Evolutionary conservation across 495 filamentous ascomycete genomes (phyloP), one percentile per base, ranked within the genome.

Genomic region (Penicilliopsis zonata): DNA sequence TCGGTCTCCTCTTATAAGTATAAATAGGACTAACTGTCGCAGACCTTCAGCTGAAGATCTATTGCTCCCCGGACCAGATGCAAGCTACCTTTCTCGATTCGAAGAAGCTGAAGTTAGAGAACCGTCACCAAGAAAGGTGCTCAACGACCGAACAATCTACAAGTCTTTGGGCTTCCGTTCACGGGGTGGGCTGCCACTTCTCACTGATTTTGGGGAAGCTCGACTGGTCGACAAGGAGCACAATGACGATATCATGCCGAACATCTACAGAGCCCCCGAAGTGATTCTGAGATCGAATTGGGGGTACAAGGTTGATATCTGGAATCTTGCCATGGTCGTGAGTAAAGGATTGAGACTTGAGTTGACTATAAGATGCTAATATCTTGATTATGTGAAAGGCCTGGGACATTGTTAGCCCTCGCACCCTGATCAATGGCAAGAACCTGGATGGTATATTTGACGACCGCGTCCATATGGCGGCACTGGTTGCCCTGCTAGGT

Each of bases 321-420:
- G 61, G 60, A 47, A 30, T 15, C 33, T 57, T 18, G 65, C 52
- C 4, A 53, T 61, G 32, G 43, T 66, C 47, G 62, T 69, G 42
- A 40, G 51, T 42, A 15, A 17, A 13, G 3, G 4, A 22, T 29
- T 28, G 4, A 27, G 5, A 8, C 2, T 23, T 23, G 9, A 16
- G 4, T 6, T 15, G 5, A 9, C 9, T 31, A 13, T 4, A 18
- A 31, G 19, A 16, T 16, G 9, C 5, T 14, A 31, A n/a, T n/a
- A 5, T 31, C 16, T 17, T 15, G 29, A 9, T n/a, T 16, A 4
- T 7, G 16, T 27, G 13, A 43, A n/a, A n/a, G 41, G 36, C 42
- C 9, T 46, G 44, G 44, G 36, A 47, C 18, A 40, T 47, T 10
- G 40, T 43, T 13, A 32, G 29, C 36, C 21, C 30, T 12, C 27